These are phyloP conservation scores for Ceratopteris richardii DNA, from an alignment of 75 land plant species.

Conservation along the genomic window DNA sequence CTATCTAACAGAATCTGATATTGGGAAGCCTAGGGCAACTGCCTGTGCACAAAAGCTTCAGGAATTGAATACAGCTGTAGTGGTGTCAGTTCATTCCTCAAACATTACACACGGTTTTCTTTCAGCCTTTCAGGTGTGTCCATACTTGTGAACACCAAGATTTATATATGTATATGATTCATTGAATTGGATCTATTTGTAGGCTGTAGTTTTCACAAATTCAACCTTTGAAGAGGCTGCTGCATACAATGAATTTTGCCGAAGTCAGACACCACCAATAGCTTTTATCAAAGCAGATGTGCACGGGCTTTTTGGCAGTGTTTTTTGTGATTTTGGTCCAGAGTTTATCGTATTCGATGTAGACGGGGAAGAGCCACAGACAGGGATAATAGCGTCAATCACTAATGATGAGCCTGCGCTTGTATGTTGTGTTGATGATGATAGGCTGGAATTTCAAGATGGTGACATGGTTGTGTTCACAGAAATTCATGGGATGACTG, in stretches of 20 bases:
- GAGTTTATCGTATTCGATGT: slow-evolving; percentile 82
- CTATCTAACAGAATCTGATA: slow-evolving; percentile 23
- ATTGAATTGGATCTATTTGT: neutral
- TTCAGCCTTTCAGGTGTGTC: slow-evolving; percentile 21
- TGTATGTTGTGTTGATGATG: slow-evolving; percentile 92
- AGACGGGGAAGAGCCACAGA: slow-evolving; percentile 94
- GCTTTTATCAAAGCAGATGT: slow-evolving; percentile 81
- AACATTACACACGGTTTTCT: slow-evolving; percentile 24
- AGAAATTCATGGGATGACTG: slow-evolving; percentile 85
- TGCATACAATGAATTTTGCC: slow-evolving; percentile 69
- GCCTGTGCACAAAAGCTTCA: slow-evolving; percentile 43
- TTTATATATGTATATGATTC: neutral
- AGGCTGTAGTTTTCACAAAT: slow-evolving; percentile 77
- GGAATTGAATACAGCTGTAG: slow-evolving; percentile 37
- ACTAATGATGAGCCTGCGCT: slow-evolving; percentile 79
- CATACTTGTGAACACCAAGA: neutral
- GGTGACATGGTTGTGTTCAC: slow-evolving; percentile 91
- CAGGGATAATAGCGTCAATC: slow-evolving; percentile 87
- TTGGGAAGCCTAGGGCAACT: slow-evolving; percentile 37
- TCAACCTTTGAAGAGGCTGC: slow-evolving; percentile 52
- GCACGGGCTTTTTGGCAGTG: slow-evolving; percentile 79
- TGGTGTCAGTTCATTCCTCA: slow-evolving; percentile 7
- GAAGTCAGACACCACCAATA: slow-evolving; percentile 68
- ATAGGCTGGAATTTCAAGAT: slow-evolving; percentile 89
- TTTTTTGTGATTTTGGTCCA: slow-evolving; percentile 95